A percentile compares a stretch with the other conserved stretches of the same genome.
phyloP scores from a whole-genome alignment of 2,329 filamentous ascomycete species.

The Epichloe typhina region DNA sequence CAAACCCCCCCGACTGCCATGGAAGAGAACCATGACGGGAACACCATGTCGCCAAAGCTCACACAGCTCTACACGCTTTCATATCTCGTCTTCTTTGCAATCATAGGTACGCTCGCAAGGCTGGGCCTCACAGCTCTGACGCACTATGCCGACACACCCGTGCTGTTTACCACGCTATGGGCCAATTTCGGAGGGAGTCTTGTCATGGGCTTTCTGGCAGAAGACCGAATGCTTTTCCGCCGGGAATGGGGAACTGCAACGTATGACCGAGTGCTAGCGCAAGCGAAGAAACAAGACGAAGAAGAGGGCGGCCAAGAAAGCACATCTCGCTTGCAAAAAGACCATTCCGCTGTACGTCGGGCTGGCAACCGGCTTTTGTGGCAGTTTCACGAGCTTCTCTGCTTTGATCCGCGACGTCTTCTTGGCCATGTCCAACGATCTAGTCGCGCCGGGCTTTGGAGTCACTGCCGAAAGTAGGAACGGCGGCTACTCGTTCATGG shows the following conservation, averaged over 20 bases:
- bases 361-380: constrained; percentile 75
- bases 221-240: constrained; percentile 65
- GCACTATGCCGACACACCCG: constrained; percentile 62
- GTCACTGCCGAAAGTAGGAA: constrained; percentile 36
- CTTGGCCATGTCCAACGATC: constrained; percentile 62
- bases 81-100: constrained; percentile 73
- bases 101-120: constrained; percentile 72
- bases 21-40: not conserved
- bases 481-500: constrained; percentile 72
- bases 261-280: constrained; percentile 23
- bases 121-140: constrained; percentile 71
- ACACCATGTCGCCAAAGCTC: constrained; percentile 31
- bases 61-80: constrained; percentile 60
- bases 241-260: constrained; percentile 45
- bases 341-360: constrained; percentile 81
- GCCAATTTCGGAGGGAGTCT: constrained; percentile 74
- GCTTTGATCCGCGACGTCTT: constrained; percentile 72
- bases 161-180: constrained; percentile 68
- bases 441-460: constrained; percentile 30
- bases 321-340: constrained; percentile 58
- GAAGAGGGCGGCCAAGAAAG: constrained; percentile 35
- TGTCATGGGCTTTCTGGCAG: constrained; percentile 72
- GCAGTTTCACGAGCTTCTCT: constrained; percentile 83
- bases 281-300: constrained; percentile 18
- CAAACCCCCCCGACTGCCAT: too few species aligned